A percentile compares a stretch with the other conserved stretches of the same genome.
phyloP scores from a whole-genome alignment of 495 filamentous ascomycete genomes.

The Aspergillus saccharolyticus region DNA sequence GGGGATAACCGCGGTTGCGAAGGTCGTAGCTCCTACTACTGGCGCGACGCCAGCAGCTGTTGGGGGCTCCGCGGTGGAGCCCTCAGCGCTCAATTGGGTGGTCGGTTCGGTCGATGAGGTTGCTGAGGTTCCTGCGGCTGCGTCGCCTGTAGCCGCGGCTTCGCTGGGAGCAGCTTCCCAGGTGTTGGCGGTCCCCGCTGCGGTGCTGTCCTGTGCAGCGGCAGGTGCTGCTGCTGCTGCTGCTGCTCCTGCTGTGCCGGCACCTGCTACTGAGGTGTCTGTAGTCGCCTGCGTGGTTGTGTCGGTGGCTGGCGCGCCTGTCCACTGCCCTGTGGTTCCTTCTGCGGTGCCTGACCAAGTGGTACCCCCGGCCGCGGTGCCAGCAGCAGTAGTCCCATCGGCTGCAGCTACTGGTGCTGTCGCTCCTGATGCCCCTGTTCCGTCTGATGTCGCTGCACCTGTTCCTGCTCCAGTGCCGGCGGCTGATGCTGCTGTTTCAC shows the following conservation, averaged over 20 bases:
- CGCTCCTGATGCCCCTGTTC: neutral
- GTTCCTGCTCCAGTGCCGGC: neutral
- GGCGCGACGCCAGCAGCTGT: neutral
- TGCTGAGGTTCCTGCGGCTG: neutral
- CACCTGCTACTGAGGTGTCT: neutral
- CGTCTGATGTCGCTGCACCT: neutral
- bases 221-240: neutral
- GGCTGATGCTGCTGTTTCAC: neutral
- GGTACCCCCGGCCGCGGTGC: too few species aligned
- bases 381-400: neutral
- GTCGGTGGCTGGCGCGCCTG: neutral
- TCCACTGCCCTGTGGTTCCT: neutral
- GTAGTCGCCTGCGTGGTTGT: neutral
- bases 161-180: neutral
- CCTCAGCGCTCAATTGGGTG: neutral
- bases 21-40: neutral
- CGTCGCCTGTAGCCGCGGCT: neutral
- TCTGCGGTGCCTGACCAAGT: neutral
- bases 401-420: neutral
- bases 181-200: neutral
- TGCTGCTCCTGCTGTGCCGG: neutral
- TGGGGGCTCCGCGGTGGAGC: neutral
- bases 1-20: neutral
- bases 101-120: neutral
- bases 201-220: neutral